phyloP scores from a whole-genome alignment of 2,329 filamentous ascomycete genomes.

The Paecilomyces sp. region DNA sequence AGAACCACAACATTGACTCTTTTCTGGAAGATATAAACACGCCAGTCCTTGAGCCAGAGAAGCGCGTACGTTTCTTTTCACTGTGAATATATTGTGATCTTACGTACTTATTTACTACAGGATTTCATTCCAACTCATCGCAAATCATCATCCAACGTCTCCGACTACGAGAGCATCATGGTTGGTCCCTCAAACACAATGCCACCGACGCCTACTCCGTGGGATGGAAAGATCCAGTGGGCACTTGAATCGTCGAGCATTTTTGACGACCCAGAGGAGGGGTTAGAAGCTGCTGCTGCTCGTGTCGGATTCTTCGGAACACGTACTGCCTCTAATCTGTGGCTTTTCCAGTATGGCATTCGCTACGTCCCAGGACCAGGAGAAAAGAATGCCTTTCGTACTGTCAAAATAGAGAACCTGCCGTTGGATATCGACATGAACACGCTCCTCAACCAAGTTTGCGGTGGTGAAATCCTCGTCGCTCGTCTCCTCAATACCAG shows the following conservation, averaged over 20 bases:
- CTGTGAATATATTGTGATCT: neutral
- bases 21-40: neutral
- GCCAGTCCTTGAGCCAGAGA: neutral
- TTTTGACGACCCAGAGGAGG: neutral
- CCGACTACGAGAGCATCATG: neutral
- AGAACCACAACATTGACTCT: neutral
- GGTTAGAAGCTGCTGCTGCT: neutral
- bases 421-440: conserved; percentile 14
- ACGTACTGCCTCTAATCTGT: conserved; percentile 6
- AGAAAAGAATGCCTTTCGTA: conserved; percentile 20
- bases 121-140: neutral
- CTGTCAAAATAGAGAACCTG: conserved; percentile 20
- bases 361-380: conserved; percentile 17
- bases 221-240: neutral
- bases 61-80: neutral
- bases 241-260: neutral
- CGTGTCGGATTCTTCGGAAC: neutral
- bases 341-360: conserved; percentile 24
- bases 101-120: neutral
- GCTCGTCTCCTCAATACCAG: conserved; percentile 22
- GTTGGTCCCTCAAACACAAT: neutral
- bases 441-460: conserved; percentile 16
- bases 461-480: conserved; percentile 19
- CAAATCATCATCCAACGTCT: neutral
- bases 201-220: neutral